phyloP scores from a whole-genome alignment of 257 asterid species.

The Solanum lycopersicoides region DNA sequence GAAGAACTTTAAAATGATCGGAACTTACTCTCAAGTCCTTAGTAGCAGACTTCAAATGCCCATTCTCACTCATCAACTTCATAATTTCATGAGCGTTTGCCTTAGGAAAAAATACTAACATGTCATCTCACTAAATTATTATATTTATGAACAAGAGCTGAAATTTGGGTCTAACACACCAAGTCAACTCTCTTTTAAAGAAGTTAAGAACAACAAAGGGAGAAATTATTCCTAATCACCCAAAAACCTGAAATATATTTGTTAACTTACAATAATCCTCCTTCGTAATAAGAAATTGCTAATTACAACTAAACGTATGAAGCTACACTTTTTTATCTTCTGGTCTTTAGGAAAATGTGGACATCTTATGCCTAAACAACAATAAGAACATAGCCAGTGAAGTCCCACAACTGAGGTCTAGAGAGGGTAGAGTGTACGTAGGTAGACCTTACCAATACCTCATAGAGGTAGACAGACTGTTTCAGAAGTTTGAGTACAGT shows the following conservation, averaged over 20 bases:
- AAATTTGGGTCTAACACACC: background rate
- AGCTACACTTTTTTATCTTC: background rate
- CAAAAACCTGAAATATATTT: background rate
- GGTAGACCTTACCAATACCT: no score
- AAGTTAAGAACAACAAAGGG: background rate
- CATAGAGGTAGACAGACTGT: no score
- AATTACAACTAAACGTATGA: background rate
- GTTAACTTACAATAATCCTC: background rate
- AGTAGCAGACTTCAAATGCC: constrained; percentile 54
- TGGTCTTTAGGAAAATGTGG: background rate
- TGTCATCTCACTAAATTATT: constrained; percentile 1
- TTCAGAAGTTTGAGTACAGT: no score
- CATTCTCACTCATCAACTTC: constrained; percentile 75
- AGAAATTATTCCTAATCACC: background rate
- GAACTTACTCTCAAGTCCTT: constrained; percentile 56
- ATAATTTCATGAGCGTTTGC: constrained; percentile 90
- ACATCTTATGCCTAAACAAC: background rate
- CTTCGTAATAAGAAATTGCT: background rate
- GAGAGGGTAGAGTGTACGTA: no score
- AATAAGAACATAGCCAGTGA: no score
- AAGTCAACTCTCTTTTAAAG: background rate
- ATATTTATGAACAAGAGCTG: background rate
- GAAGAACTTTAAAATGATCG: background rate
- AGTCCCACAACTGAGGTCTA: no score
- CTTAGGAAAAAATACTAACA: constrained; percentile 20